A percentile compares a stretch with the other conserved stretches of the same genome.
Conservation (phyloP, 768 basidiomycete species). For the Mycena epipterygia region DNA sequence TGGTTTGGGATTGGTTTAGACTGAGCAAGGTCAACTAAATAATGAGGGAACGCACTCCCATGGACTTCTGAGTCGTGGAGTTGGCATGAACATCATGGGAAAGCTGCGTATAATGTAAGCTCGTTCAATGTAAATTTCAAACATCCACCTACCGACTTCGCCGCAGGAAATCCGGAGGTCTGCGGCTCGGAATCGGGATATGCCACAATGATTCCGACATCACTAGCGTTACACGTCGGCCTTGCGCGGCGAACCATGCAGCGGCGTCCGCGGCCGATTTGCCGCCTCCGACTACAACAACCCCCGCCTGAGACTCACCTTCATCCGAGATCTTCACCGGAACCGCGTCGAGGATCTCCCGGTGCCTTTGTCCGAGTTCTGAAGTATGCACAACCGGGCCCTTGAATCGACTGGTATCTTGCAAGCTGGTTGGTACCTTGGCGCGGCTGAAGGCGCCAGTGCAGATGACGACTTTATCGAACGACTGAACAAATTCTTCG, state of each 20-base stretch:
- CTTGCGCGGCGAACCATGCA: not conserved
- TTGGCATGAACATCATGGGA: not conserved
- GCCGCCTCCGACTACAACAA: not conserved
- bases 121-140: not conserved
- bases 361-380: not conserved
- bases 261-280: not conserved
- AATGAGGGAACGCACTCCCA: not conserved
- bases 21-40: not conserved
- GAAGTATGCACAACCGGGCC: not conserved
- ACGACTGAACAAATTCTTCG: not conserved
- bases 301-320: not conserved
- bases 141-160: not conserved
- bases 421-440: not conserved
- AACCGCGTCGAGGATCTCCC: not conserved
- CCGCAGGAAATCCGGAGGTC: not conserved
- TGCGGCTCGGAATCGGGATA: not conserved
- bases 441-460: not conserved
- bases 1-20: not conserved
- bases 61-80: not conserved
- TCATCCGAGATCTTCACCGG: not conserved
- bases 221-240: not conserved
- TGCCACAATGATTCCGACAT: not conserved
- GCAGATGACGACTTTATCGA: constrained; percentile 1
- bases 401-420: not conserved
- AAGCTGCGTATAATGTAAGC: not conserved